Base-by-base conservation (phyloP, 257 asterid species). In the Salvia miltiorrhiza region DNA sequence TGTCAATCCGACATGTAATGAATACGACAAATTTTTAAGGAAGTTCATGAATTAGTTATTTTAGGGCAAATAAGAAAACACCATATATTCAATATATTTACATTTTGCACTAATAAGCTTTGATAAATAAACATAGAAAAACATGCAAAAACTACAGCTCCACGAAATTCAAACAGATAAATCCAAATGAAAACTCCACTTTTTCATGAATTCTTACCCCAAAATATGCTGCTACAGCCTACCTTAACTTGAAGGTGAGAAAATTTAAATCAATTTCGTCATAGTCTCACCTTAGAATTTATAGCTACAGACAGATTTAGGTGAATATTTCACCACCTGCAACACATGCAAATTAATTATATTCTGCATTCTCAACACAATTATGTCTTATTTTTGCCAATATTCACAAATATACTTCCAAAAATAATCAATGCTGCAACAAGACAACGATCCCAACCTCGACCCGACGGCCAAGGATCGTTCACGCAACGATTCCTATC, bases 201-300 rank as follows among this genome's bases (percentile, higher is more conserved):
- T 37, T 47, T 59, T 47, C 14, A 57, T 50, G 12, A 41, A 43
- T 56, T 28, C 47, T 43, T 30, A 43, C 47, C 49, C 59, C 16
- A 9, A n/a, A 10, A 57, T 33, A 14, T 1, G 30, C 30, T 1
- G 43, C 73, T 40, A 26, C 30, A 26, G 4, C n/a, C n/a, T 26
- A 57, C 67, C 67, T 57, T 59, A 70, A 40, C 12, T 30, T 41
- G n/a, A 21, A 19, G 69, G 66, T 11, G 17, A n/a, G 17, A 71
- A 39, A n/a, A 32, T 4, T 58, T 17, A 49, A 60, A n/a, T n/a
- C n/a, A 60, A 61, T 1, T 48, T 49, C 49, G 44, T 56, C 61
- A 9, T 47, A 33, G 16, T 64, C 23, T 35, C 20, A 12, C 60
- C 39, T n/a, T 17, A n/a, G 33, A 45, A 26, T 16, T 43, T 41